A percentile compares a stretch with the other conserved stretches of the same genome.
Conservation (phyloP, 768 basidiomycete species). For the Kwoniella botswanensis region DNA sequence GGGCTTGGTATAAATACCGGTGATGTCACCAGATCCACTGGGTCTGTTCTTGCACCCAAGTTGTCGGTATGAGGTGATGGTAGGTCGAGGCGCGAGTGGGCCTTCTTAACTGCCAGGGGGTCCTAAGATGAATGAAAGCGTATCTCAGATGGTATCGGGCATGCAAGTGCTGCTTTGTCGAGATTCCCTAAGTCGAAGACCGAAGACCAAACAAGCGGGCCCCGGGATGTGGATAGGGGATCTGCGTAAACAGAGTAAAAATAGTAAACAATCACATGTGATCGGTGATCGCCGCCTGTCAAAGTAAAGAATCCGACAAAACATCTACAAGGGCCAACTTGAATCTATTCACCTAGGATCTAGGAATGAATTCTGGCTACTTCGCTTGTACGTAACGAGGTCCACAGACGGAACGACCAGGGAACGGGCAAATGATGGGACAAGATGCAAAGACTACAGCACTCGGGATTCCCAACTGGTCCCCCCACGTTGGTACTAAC, state of each 20-base stretch:
- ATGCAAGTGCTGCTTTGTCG: too few species aligned
- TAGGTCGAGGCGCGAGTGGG: background rate
- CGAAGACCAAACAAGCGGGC: too few species aligned
- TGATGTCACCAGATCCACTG: background rate
- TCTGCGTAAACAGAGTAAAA: too few species aligned
- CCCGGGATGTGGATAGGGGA: too few species aligned
- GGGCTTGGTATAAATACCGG: too few species aligned
- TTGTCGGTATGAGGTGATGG: background rate
- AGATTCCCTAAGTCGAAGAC: too few species aligned
- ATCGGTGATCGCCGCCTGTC: background rate
- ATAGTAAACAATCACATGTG: background rate
- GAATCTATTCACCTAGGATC: background rate
- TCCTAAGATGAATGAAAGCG: too few species aligned
- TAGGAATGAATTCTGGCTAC: too few species aligned
- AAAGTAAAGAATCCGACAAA: background rate
- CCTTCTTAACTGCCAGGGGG: too few species aligned
- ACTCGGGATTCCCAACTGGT: constrained; percentile 18
- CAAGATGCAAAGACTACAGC: constrained; percentile 1
- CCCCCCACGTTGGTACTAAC: constrained; percentile 15
- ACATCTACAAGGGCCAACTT: background rate
- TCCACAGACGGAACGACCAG: background rate
- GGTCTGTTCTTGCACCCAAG: background rate
- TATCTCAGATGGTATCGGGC: too few species aligned
- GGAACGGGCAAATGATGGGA: background rate
- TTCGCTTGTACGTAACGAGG: background rate